Evolutionary conservation across 2,329 filamentous ascomycete genomes (phyloP), one percentile per base, ranked within the genome.

Genomic region (Exophiala oligosperma): DNA sequence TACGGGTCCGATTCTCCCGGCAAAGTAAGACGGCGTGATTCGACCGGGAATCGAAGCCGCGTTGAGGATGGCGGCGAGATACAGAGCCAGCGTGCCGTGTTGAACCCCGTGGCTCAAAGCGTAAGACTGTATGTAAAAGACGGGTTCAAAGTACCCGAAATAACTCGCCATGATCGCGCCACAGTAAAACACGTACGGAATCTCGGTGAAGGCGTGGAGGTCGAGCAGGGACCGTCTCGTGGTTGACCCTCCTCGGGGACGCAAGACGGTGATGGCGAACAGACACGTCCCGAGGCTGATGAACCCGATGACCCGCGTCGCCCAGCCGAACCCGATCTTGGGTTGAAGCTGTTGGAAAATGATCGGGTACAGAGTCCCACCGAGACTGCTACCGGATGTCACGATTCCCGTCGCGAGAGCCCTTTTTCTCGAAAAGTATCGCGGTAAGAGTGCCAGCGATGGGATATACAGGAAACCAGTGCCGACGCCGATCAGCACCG

Each of bases 271-370:
- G 6, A 32, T 47, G 7, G 43, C 37, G n/a, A 46, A 54, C 14
- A 35, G 5, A 7, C 28, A 54, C 2, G 52, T 54, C 7, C 24
- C 52, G 4, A 56, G 54, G n/a, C 32, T 40, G n/a, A 56, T 24
- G 29, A 56, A 56, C 21, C 47, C 54, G 7, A 52, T 28, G 8
- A 56, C 32, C 8, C 54, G 48, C 7, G 47, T 40, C 4, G 83
- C 77, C 84, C 83, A 86, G 11, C 74, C 73, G 57, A 84, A 85
- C 0, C 83, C 82, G 9, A 84, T 66, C 14, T 67, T 67, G 14
- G 73, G 71, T 62, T 81, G 76, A 2, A 81, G 71, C 62, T 67
- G 68, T 66, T 65, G 75, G 72, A 80, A 77, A 29, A 82, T 71
- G 23, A 81, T 56, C 2, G 56, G 44, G n/a, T 51, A 38, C 5